Conservation (phyloP, 78 protist species). For the Salpingoeca rosetta region DNA sequence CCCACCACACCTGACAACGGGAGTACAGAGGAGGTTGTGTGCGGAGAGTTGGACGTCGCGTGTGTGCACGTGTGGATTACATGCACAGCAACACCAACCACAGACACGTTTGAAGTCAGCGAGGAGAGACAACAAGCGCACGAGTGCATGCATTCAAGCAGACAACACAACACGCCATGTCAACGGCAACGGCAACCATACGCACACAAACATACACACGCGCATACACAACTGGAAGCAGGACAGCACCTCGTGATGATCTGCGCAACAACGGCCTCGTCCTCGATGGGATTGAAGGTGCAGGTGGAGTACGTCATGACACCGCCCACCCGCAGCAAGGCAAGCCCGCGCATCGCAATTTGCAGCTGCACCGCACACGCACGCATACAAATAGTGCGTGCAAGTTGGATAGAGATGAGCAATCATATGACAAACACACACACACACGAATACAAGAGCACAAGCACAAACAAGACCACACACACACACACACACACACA, state of each 20-base stretch:
- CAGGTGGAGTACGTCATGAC: conserved; percentile 42
- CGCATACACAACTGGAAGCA: background rate
- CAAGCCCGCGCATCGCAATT: conserved; percentile 61
- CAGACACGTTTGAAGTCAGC: background rate
- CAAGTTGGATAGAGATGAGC: too few species aligned
- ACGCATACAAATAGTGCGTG: too few species aligned
- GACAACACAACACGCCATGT: too few species aligned
- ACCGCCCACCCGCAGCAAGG: conserved; percentile 24
- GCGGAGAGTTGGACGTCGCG: background rate
- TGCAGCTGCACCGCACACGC: conserved; percentile 3
- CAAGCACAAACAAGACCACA: too few species aligned
- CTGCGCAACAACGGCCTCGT: conserved; percentile 28
- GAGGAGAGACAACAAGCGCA: background rate
- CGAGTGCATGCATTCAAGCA: too few species aligned
- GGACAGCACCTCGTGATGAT: too few species aligned
- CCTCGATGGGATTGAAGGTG: conserved; percentile 30
- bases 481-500: too few species aligned
- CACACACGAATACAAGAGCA: too few species aligned
- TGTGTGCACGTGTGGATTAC: background rate
- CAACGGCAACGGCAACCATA: too few species aligned
- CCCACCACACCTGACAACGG: background rate
- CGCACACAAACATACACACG: background rate
- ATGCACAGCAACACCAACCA: background rate
- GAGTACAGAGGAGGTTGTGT: background rate
- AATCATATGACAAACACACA: too few species aligned